Evolutionary conservation across 1,139 yeast species (phyloP).

Genomic region (Spathaspora sp.): DNA sequence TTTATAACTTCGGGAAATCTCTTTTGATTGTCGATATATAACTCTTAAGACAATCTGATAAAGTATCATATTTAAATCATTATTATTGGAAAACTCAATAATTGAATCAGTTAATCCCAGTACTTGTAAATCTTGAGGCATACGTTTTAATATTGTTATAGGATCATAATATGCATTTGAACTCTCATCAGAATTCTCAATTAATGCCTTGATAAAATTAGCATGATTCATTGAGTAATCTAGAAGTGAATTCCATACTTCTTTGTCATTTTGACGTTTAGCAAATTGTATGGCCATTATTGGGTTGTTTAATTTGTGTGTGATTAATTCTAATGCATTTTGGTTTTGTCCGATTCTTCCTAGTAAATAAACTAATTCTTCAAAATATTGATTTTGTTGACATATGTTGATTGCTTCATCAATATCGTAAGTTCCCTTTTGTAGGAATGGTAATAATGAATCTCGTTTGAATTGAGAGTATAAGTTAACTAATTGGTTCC

Average conservation of each 20-base stretch:
- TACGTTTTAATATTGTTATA: conserved; percentile 59
- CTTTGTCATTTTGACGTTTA: conserved; percentile 65
- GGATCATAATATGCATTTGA: conserved; percentile 59
- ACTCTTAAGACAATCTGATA: conserved; percentile 62
- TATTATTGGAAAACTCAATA: conserved; percentile 61
- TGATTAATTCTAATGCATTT: conserved; percentile 72
- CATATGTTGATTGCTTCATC: conserved; percentile 68
- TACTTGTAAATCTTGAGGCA: conserved; percentile 62
- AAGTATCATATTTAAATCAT: conserved; percentile 58
- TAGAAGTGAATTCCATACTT: conserved; percentile 75
- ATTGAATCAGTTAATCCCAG: conserved; percentile 65
- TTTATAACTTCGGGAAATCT: conserved; percentile 37
- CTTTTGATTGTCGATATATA: conserved; percentile 57
- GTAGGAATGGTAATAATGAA: conserved; percentile 52
- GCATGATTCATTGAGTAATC: conserved; percentile 74
- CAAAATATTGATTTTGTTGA: conserved; percentile 47
- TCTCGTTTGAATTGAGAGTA: conserved; percentile 61
- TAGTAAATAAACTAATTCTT: conserved; percentile 77
- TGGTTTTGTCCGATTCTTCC: conserved; percentile 83
- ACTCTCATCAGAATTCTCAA: conserved; percentile 66
- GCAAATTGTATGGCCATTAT: conserved; percentile 81
- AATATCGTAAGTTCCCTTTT: conserved; percentile 54
- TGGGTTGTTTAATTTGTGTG: conserved; percentile 77
- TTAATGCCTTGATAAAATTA: conserved; percentile 67
- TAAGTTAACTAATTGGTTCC: conserved; percentile 63